Base-by-base conservation (phyloP, 305 asterid species). In the Plantago coronopus region DNA sequence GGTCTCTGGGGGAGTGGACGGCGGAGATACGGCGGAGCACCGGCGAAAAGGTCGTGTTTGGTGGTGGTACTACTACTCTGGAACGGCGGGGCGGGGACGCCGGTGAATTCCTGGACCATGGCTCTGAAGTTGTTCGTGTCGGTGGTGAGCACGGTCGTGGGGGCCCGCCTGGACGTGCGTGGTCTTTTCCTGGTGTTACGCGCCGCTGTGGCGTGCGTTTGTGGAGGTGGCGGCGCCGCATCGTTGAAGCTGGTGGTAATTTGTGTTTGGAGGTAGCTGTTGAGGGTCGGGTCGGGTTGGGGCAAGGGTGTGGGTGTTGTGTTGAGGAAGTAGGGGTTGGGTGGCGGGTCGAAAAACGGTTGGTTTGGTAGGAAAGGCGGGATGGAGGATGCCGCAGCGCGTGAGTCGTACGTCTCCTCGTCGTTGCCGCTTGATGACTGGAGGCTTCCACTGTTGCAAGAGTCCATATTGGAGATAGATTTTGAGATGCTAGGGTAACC, bases 61-160 rank as follows among this genome's bases (percentile, higher is more conserved):
- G 57, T 42, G 57, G 83, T 42, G 3, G 21, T 17, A n/a, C 67
- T 65, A n/a, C n/a, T n/a, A n/a, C n/a, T n/a, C 3, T 71, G 23
- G 43, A 89, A 84, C 0, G 97, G 95, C 15, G 89, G 89, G 34
- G 91, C 76, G 15, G 95, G 97, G 21, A 89, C 83, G 12, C 97
- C 95, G 0, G 97, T 89, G 71, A 89, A 89, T 62, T 89, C 88
- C 56, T 89, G 97, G 46, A 89, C 97, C 97, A 89, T 89, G 73
- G 95, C 94, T 76, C 95, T 63, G 84, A 89, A 89, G 68, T 87
- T 89, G 42, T 69, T 63, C 57, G 94, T 78, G 63, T 89, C 91
- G 0, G 97, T 89, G 2, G 94, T 87, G 54, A 89, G 72, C 18
- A 89, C 95, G n/a, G 95, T 89, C 0, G 97, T 89, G 17, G 95